Conservation (phyloP, 805 yeast species). For the Yarrowia keelungensis region DNA sequence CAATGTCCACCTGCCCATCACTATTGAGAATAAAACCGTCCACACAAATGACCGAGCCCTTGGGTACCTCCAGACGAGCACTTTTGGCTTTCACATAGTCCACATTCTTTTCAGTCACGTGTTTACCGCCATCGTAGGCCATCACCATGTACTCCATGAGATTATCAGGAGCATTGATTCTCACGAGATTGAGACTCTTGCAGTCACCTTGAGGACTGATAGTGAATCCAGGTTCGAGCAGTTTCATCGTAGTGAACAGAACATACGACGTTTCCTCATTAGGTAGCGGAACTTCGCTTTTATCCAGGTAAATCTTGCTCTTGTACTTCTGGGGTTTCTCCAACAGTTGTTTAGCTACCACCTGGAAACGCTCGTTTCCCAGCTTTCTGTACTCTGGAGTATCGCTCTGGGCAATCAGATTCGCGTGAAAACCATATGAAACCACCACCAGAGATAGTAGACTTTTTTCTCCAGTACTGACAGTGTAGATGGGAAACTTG, state of each 20-base stretch:
- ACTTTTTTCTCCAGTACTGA: conserved; percentile 48
- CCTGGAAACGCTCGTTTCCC: conserved; percentile 71
- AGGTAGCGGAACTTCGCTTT: conserved; percentile 1
- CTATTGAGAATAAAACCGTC: conserved; percentile 23
- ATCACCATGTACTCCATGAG: conserved; percentile 34
- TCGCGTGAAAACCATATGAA: conserved; percentile 88
- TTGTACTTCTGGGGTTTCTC: conserved; percentile 13
- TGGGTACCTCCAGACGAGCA: conserved; percentile 1
- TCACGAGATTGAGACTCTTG: conserved; percentile 8
- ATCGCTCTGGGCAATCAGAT: conserved; percentile 81
- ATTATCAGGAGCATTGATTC: conserved; percentile 28
- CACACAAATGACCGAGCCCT: conserved; percentile 19
- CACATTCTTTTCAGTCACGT: conserved; percentile 5
- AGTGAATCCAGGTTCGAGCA: conserved; percentile 11
- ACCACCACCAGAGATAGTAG: conserved; percentile 61
- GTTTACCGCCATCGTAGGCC: conserved; percentile 20
- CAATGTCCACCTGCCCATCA: not conserved
- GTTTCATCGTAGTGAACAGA: conserved; percentile 25
- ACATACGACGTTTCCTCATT: conserved; percentile 17
- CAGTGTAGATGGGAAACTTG: conserved; percentile 38
- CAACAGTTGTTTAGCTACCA: conserved; percentile 60
- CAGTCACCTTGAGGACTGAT: conserved; percentile 28
- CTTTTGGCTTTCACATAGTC: not conserved
- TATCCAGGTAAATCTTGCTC: conserved; percentile 9
- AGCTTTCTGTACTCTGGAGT: conserved; percentile 66